A percentile compares a stretch with the other conserved stretches of the same genome.
Conservation (phyloP, 2,329 filamentous ascomycete genomes). For the Hymenoscyphus linearis region DNA sequence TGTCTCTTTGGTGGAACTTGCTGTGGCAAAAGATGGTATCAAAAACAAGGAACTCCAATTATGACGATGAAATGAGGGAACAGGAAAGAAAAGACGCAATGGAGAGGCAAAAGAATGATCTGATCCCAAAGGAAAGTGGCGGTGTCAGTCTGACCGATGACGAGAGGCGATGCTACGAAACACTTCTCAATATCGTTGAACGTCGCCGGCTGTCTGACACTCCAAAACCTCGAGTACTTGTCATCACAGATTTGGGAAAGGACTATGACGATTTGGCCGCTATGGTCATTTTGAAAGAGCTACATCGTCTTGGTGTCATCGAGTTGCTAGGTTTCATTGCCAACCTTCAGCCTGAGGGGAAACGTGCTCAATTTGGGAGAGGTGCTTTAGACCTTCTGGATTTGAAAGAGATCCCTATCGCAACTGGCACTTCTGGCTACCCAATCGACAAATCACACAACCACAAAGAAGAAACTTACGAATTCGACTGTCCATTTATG, state of each 20-base stretch:
- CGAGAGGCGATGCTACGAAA: conserved; percentile 18
- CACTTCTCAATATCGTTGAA: conserved; percentile 12
- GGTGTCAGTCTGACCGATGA: conserved; percentile 4
- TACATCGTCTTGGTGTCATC: conserved; percentile 24
- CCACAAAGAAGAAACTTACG: conserved; percentile 11
- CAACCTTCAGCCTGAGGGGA: conserved; percentile 22
- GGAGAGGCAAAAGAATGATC: not conserved
- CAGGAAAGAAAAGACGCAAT: not conserved
- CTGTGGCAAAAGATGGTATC: not conserved
- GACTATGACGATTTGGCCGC: conserved; percentile 30
- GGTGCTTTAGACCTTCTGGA: conserved; percentile 23
- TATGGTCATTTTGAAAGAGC: conserved; percentile 26
- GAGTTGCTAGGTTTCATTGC: conserved; percentile 26
- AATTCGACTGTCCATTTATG: conserved; percentile 25
- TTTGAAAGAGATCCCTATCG: conserved; percentile 20
- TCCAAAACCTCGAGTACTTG: conserved; percentile 18
- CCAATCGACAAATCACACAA: conserved; percentile 4
- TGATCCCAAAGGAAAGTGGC: not conserved
- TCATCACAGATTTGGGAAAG: conserved; percentile 29
- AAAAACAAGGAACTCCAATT: not conserved
- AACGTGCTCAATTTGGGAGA: conserved; percentile 22
- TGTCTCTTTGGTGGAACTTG: not conserved
- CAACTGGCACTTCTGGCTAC: conserved; percentile 14
- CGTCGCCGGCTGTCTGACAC: conserved; percentile 1
- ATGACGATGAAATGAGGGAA: not conserved